Conservation (phyloP, 2,329 filamentous ascomycete species). For the Juglanconis sp. region DNA sequence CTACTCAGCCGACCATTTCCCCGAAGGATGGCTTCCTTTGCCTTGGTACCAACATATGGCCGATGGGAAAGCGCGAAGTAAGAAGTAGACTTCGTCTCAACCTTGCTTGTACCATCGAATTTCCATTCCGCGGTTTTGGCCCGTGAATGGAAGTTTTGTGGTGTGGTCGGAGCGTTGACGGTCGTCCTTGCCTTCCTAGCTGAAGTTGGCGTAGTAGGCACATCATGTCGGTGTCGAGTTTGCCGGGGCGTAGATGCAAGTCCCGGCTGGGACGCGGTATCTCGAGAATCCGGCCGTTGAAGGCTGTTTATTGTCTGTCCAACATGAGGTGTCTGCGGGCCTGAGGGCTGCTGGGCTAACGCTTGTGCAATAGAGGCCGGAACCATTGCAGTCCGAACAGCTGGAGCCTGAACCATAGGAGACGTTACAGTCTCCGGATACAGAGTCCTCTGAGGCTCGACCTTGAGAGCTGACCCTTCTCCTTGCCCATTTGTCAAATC, state of each 20-base stretch:
- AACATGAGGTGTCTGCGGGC: not conserved
- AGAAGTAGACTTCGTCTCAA: not conserved
- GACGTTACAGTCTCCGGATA: not conserved
- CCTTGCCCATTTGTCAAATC: not conserved
- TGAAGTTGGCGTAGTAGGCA: slow-evolving; percentile 21
- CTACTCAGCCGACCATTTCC: slow-evolving; percentile 18
- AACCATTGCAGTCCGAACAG: not conserved
- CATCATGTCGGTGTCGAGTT: not conserved
- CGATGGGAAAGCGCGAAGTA: slow-evolving; percentile 16
- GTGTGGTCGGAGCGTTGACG: slow-evolving; percentile 6
- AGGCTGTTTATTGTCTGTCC: not conserved
- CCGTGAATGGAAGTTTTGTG: slow-evolving; percentile 15
- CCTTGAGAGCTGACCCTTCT: not conserved
- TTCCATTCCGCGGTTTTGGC: slow-evolving; percentile 21
- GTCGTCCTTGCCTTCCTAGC: slow-evolving; percentile 21
- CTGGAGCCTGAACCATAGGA: not conserved
- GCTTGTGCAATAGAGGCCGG: not conserved
- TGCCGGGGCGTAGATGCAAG: not conserved
- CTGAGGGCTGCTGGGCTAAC: not conserved
- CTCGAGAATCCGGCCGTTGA: not conserved
- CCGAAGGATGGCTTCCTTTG: slow-evolving; percentile 20
- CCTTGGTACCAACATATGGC: slow-evolving; percentile 24
- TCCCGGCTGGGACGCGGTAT: not conserved
- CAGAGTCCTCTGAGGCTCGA: not conserved
- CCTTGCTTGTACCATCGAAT: not conserved